Conservation (phyloP, 2,329 filamentous ascomycete species). For the Ciborinia camelliae region DNA sequence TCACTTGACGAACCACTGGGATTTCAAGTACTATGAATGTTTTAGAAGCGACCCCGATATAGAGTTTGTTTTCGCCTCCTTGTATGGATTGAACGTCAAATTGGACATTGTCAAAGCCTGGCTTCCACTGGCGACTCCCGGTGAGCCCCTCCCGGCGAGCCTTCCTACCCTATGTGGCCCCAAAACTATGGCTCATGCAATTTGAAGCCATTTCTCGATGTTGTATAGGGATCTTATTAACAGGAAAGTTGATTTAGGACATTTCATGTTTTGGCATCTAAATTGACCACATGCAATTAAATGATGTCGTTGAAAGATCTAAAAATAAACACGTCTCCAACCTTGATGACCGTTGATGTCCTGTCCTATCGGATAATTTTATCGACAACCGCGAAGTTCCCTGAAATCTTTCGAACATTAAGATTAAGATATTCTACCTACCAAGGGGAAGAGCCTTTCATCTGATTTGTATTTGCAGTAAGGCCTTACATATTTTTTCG, state of each 20-base stretch:
- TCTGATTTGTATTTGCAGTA: conserved; percentile 4
- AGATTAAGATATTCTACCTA: background rate
- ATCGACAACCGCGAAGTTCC: background rate
- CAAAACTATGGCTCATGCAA: background rate
- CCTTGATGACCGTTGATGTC: conserved; percentile 16
- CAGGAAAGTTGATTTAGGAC: background rate
- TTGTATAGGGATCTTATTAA: no score
- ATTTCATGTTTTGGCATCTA: background rate
- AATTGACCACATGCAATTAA: no score
- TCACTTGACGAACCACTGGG: no score
- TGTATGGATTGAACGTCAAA: no score
- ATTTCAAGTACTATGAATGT: no score
- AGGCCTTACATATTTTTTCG: conserved; percentile 6
- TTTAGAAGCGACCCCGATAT: no score
- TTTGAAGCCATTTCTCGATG: background rate
- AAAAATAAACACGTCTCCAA: conserved; percentile 7
- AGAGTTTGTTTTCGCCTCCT: no score
- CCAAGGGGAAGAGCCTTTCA: background rate
- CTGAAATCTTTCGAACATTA: background rate
- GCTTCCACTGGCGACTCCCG: no score
- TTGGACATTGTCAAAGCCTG: no score
- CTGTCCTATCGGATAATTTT: conserved; percentile 17
- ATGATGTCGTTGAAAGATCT: conserved; percentile 1
- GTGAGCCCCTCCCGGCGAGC: background rate
- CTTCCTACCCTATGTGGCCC: background rate